Evolutionary conservation across 2,329 filamentous ascomycete genomes (phyloP), one percentile per base, ranked within the genome.

Genomic region (Colletotrichum falcatum): DNA sequence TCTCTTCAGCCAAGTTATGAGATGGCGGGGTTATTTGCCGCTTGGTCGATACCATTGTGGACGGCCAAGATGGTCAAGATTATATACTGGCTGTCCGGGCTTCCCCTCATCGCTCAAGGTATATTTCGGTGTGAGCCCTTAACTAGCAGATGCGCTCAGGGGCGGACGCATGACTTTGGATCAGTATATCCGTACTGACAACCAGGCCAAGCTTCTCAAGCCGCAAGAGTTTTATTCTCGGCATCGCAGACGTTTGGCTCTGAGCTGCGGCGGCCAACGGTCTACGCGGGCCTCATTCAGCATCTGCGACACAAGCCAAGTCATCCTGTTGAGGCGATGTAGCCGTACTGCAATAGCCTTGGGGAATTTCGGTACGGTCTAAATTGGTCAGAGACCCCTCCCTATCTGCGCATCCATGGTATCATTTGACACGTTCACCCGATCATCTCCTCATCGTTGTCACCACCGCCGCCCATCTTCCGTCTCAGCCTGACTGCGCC

Each of bases 401-500:
- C n/a, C 26, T 28, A 4, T 7, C 33, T 14, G 35, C 35, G n/a
- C 28, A 33, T 61, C 30, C 63, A 35, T 70, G 66, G 54, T 70
- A 61, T 72, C 59, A 68, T 61, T 58, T 44, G 26, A 62, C 23
- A 23, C 37, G 20, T 44, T 70, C 54, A 73, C 26, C 66, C 66
- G 16, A 61, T 59, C 72, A 73, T 73, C 55, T 73, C 70, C 46
- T 63, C 64, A 14, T 73, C 70, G 16, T 71, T 54, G 23, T 72
- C 68, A 16, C 59, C 65, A 3, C 63, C 67, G 23, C 69, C 71
- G n/a, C 70, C 72, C 70, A 73, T 73, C 70, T 73, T 73, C 46
- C 64, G 48, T 42, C 72, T 58, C 56, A 72, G 26, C 12, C 72
- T 67, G 30, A 71, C 67, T 12, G 72, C 72, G 7, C 71, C 70